These are phyloP conservation scores for Myxozyma sirexii DNA, from an alignment of 805 yeast genomes.

Conservation along the genomic window DNA sequence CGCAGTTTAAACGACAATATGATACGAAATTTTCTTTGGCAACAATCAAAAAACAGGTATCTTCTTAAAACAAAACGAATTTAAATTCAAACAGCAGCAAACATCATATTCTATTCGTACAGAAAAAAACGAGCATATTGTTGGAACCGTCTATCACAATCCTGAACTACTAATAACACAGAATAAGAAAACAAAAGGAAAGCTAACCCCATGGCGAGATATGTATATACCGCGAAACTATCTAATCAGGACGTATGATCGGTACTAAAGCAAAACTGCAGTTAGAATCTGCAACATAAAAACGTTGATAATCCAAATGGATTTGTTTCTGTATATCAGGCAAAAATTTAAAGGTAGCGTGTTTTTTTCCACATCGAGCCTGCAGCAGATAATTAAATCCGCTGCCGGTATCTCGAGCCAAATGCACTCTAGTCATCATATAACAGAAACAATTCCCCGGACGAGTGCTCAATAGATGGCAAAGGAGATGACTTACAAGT, in stretches of 20 bases:
- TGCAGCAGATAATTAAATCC: conserved; percentile 37
- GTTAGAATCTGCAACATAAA: neutral
- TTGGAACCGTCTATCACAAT: conserved; percentile 1
- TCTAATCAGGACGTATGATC: neutral
- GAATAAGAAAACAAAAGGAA: conserved; percentile 2
- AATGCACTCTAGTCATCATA: conserved; percentile 95
- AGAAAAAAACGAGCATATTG: conserved; percentile 7
- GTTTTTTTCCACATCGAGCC: conserved; percentile 92
- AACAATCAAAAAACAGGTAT: neutral
- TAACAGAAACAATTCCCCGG: neutral
- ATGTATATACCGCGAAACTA: neutral
- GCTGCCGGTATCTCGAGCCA: conserved; percentile 82
- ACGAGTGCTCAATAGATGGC: too few species aligned
- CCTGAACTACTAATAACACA: conserved; percentile 9
- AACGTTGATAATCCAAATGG: neutral
- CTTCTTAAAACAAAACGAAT: neutral
- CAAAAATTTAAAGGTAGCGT: conserved; percentile 79
- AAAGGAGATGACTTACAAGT: neutral
- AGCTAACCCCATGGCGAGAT: conserved; percentile 7
- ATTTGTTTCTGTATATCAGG: conserved; percentile 30
- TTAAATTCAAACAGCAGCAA: neutral
- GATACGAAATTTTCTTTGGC: neutral
- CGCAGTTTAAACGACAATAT: neutral
- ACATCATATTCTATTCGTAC: neutral
- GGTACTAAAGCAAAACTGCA: neutral